A percentile compares a stretch with the other conserved stretches of the same genome.
These are phyloP conservation scores for Aspergillus transmontanensis DNA, from an alignment of 2,329 filamentous ascomycete species.

Conservation along the genomic window DNA sequence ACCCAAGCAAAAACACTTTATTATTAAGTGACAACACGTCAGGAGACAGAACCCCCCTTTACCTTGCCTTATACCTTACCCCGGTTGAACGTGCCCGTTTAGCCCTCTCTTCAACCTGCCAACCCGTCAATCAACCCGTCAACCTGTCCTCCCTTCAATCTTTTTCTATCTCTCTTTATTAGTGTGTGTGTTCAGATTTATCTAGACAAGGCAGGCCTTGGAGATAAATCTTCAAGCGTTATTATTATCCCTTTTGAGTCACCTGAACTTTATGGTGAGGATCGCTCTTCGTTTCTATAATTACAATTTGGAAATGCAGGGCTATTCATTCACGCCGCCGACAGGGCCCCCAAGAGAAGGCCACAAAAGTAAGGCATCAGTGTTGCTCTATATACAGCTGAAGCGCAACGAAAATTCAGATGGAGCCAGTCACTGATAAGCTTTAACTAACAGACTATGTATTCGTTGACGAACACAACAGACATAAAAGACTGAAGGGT, in stretches of 20 bases:
- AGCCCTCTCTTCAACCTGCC: neutral
- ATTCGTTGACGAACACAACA: slow-evolving; percentile 97
- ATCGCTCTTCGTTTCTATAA: slow-evolving; percentile 62
- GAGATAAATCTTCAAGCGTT: slow-evolving; percentile 30
- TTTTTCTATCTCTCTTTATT: neutral
- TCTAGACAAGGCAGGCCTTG: slow-evolving; percentile 26
- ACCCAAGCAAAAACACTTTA: neutral
- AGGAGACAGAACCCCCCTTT: neutral
- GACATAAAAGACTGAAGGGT: slow-evolving; percentile 96
- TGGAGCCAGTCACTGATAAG: slow-evolving; percentile 12
- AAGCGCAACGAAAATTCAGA: slow-evolving; percentile 8
- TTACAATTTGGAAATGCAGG: slow-evolving; percentile 57
- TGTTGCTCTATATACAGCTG: neutral
- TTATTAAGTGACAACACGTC: neutral
- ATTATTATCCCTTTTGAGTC: slow-evolving; percentile 17
- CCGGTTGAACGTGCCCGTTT: neutral
- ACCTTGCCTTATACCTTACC: neutral
- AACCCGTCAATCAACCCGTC: neutral
- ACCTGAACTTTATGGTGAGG: slow-evolving; percentile 60
- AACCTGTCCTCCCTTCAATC: neutral
- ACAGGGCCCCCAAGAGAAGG: slow-evolving; percentile 69
- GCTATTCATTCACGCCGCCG: slow-evolving; percentile 73
- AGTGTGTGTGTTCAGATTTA: neutral
- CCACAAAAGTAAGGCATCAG: slow-evolving; percentile 71
- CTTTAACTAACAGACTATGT: slow-evolving; percentile 74